These are phyloP conservation scores for Monosporascus sp. DNA, from an alignment of 2,329 filamentous ascomycete genomes.

Conservation along the genomic window DNA sequence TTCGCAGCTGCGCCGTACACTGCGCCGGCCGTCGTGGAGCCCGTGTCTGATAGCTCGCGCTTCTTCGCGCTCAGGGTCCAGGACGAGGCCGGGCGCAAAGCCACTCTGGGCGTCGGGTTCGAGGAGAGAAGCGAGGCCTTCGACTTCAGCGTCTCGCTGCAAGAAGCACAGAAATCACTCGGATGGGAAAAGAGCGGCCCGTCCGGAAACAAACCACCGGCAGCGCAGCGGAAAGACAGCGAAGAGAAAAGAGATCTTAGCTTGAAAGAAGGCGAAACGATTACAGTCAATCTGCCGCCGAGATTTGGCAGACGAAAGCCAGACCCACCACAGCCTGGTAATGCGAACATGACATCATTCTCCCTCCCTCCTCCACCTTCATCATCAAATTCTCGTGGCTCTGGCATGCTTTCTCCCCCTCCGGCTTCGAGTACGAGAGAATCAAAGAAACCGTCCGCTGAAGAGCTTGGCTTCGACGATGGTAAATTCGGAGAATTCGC, in stretches of 20 bases:
- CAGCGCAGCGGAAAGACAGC: conserved; percentile 33
- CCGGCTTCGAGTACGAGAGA: conserved; percentile 59
- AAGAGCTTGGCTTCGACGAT: conserved; percentile 77
- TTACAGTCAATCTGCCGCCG: conserved; percentile 71
- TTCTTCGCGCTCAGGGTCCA: conserved; percentile 83
- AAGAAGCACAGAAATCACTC: conserved; percentile 69
- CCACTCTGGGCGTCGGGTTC: conserved; percentile 78
- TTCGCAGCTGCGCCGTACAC: conserved; percentile 84
- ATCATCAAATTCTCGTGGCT: conserved; percentile 24
- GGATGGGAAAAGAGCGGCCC: conserved; percentile 48
- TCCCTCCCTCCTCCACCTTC: conserved; percentile 68
- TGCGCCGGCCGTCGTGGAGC: conserved; percentile 60
- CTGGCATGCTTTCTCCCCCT: conserved; percentile 56
- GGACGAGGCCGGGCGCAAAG: conserved; percentile 69
- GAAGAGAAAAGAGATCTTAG: conserved; percentile 70
- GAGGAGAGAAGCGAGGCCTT: conserved; percentile 83
- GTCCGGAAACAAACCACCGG: conserved; percentile 29
- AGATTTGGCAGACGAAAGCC: conserved; percentile 46
- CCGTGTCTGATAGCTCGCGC: conserved; percentile 71
- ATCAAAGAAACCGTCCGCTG: conserved; percentile 47
- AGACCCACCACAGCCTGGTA: conserved; percentile 19
- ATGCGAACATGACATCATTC: conserved; percentile 49
- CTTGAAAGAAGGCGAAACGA: conserved; percentile 84
- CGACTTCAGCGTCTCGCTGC: conserved; percentile 75
- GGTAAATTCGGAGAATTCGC: conserved; percentile 84